These are phyloP conservation scores for Cadophora malorum DNA, from an alignment of 2,329 filamentous ascomycete species.

Conservation along the genomic window DNA sequence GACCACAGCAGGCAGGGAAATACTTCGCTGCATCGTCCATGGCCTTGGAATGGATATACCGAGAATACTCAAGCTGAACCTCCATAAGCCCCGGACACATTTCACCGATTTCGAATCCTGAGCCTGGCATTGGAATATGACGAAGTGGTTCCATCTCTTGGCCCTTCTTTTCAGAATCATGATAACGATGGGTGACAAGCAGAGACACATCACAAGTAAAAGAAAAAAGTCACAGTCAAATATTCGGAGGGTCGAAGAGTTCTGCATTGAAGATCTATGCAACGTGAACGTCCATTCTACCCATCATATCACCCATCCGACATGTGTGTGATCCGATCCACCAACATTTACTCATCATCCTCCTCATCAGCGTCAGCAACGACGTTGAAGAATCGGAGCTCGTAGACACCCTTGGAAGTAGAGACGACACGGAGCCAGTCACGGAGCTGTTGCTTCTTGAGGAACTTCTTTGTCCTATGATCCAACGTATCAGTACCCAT, in stretches of 20 bases:
- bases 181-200: background rate
- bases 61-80: background rate
- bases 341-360: constrained; percentile 86
- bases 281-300: constrained; percentile 25
- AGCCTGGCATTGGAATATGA: too few relatives aligned
- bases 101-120: background rate
- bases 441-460: constrained; percentile 99
- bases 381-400: constrained; percentile 99
- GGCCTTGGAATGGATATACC: background rate
- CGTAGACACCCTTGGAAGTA: constrained; percentile 97
- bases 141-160: background rate
- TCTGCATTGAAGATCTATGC: constrained; percentile 15
- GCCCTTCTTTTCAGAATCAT: background rate
- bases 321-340: constrained; percentile 13
- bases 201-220: background rate
- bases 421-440: constrained; percentile 99
- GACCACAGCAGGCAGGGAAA: background rate
- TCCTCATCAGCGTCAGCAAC: constrained; percentile 98
- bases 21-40: background rate
- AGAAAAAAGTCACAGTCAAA: background rate
- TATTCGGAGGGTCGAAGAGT: constrained; percentile 3
- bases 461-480: constrained; percentile 97
- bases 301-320: constrained; percentile 24
- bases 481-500: constrained; percentile 37
- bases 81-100: background rate